These are phyloP conservation scores for Mycena albidolilacea DNA, from an alignment of 768 basidiomycete genomes.

Conservation along the genomic window DNA sequence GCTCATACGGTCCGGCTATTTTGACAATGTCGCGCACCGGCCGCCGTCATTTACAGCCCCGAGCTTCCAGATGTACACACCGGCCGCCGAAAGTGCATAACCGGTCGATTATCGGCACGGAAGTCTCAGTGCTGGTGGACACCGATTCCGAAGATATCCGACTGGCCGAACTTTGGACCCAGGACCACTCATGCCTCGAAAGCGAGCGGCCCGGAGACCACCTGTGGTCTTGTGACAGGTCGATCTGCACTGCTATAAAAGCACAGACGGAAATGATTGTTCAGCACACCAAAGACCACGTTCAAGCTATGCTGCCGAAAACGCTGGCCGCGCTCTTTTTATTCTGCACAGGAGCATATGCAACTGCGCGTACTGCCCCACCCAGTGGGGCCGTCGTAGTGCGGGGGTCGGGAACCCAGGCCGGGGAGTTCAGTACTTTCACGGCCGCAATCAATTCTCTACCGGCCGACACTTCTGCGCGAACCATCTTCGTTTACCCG, in stretches of 20 bases:
- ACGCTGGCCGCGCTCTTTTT: not conserved
- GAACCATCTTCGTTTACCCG: conserved; percentile 19
- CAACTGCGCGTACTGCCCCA: conserved; percentile 5
- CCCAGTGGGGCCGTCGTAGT: conserved; percentile 22
- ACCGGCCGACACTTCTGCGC: conserved; percentile 17
- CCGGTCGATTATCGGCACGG: no score
- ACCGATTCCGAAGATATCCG: no score
- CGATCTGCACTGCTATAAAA: not conserved
- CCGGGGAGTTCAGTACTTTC: conserved; percentile 22
- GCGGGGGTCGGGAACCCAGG: conserved; percentile 3
- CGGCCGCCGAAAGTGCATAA: no score
- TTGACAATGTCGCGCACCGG: no score
- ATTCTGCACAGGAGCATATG: not conserved
- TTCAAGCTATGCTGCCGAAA: not conserved
- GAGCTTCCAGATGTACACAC: no score
- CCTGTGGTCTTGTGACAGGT: not conserved
- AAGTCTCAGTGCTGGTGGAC: no score
- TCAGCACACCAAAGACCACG: not conserved
- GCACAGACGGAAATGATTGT: not conserved
- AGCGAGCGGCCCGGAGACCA: not conserved
- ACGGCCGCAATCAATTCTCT: conserved; percentile 18
- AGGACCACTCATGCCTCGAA: not conserved
- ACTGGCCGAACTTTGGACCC: no score
- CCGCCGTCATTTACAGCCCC: no score
- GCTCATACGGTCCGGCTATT: no score